Conservation (phyloP, 495 filamentous ascomycete genomes). For the Lasiosphaeria miniovina region DNA sequence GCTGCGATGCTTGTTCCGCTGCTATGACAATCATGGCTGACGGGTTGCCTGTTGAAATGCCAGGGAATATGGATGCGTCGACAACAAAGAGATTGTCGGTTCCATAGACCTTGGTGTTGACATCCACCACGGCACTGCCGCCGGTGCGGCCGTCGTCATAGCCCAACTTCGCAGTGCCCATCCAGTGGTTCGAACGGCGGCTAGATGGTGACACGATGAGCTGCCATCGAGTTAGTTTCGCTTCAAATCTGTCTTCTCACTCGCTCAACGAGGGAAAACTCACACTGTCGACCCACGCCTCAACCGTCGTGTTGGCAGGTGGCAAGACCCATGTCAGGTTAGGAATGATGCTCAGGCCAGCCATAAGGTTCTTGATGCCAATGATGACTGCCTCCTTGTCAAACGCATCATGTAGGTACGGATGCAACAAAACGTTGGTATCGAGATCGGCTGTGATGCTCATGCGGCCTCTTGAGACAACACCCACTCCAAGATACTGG, state of each 20-base stretch:
- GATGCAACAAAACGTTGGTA: conserved; percentile 50
- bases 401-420: conserved; percentile 50
- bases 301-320: conserved; percentile 48
- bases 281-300: conserved; percentile 50
- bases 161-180: conserved; percentile 60
- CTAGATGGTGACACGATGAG: conserved; percentile 54
- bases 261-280: not conserved
- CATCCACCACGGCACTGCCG: conserved; percentile 66
- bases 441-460: conserved; percentile 53
- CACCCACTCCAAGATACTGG: conserved; percentile 63
- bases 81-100: conserved; percentile 67
- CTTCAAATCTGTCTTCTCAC: not conserved
- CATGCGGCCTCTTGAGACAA: conserved; percentile 58
- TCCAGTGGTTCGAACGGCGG: conserved; percentile 69
- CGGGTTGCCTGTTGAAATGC: conserved; percentile 59
- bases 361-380: conserved; percentile 60
- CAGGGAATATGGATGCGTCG: conserved; percentile 63
- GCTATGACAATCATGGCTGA: conserved; percentile 57
- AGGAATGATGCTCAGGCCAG: conserved; percentile 50
- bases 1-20: conserved; percentile 53
- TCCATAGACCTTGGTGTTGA: conserved; percentile 69
- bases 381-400: conserved; percentile 51
- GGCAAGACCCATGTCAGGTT: conserved; percentile 57
- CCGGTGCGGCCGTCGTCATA: conserved; percentile 59
- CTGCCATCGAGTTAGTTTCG: conserved; percentile 8